These are phyloP conservation scores for Rhynchosporium secalis DNA, from an alignment of 2,329 filamentous ascomycete genomes.

Conservation along the genomic window DNA sequence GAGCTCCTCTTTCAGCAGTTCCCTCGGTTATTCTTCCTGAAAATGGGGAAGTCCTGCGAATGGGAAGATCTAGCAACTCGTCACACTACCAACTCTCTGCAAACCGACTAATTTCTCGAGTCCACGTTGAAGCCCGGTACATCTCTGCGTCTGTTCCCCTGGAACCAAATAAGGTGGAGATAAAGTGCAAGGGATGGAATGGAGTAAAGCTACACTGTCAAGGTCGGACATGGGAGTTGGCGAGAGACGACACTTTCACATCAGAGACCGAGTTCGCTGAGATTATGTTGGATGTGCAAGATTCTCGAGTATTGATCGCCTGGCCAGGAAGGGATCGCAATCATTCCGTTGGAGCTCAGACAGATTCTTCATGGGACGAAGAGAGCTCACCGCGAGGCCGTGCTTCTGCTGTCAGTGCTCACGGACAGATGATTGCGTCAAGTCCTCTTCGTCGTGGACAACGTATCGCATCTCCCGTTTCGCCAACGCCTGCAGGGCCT, in stretches of 20 bases:
- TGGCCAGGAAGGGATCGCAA: slow-evolving; percentile 68
- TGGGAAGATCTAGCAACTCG: slow-evolving; percentile 93
- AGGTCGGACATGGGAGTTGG: slow-evolving; percentile 80
- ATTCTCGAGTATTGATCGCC: slow-evolving; percentile 82
- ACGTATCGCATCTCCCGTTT: slow-evolving; percentile 73
- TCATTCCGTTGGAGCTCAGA: slow-evolving; percentile 43
- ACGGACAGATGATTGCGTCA: slow-evolving; percentile 52
- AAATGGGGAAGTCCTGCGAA: slow-evolving; percentile 77
- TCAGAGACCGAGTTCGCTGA: slow-evolving; percentile 85
- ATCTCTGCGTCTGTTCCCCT: slow-evolving; percentile 66
- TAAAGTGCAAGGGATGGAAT: slow-evolving; percentile 94
- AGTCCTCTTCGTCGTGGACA: slow-evolving; percentile 57
- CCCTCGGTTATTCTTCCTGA: slow-evolving; percentile 79
- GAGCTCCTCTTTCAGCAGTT: slow-evolving; percentile 78
- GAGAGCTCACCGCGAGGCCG: slow-evolving; percentile 51
- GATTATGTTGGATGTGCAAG: slow-evolving; percentile 94
- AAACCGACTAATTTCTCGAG: slow-evolving; percentile 87
- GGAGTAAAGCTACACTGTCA: slow-evolving; percentile 91
- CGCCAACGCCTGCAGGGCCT: slow-evolving; percentile 56
- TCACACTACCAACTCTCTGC: slow-evolving; percentile 93
- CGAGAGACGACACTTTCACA: slow-evolving; percentile 85
- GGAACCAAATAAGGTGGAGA: slow-evolving; percentile 77
- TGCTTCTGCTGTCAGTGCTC: slow-evolving; percentile 41
- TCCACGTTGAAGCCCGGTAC: slow-evolving; percentile 88
- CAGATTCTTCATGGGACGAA: slow-evolving; percentile 70